Conservation (phyloP, 495 filamentous ascomycete genomes). For the Evernia prunastri region DNA sequence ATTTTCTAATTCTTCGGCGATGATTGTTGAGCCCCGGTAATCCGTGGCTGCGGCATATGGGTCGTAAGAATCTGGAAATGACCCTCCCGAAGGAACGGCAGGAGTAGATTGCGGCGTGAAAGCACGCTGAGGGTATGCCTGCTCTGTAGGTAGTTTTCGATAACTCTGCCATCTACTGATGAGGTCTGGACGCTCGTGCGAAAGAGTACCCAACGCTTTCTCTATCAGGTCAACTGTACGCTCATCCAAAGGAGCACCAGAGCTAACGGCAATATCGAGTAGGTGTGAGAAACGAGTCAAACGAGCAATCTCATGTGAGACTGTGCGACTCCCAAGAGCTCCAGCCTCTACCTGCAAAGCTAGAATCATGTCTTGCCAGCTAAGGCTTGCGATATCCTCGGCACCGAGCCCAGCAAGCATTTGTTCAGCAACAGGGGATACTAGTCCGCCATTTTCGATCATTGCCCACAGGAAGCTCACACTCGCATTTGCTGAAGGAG, state of each 20-base stretch:
- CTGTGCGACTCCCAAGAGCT: conserved; percentile 45
- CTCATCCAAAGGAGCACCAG: conserved; percentile 44
- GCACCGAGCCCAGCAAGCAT: conserved; percentile 54
- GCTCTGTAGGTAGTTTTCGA: conserved; percentile 36
- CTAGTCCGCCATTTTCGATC: conserved; percentile 60
- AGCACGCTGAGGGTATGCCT: conserved; percentile 31
- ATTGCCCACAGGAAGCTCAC: conserved; percentile 66
- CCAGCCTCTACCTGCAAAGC: conserved; percentile 58
- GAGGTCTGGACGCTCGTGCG: conserved; percentile 49
- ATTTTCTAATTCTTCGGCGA: conserved; percentile 78
- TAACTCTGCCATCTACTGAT: conserved; percentile 52
- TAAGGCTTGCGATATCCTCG: conserved; percentile 51
- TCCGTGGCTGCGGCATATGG: conserved; percentile 86
- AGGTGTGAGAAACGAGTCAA: conserved; percentile 56
- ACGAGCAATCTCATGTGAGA: conserved; percentile 47
- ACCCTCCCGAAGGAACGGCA: conserved; percentile 35
- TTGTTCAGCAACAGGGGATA: conserved; percentile 57
- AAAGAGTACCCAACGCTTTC: conserved; percentile 48
- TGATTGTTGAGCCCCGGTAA: conserved; percentile 82
- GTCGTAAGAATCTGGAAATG: conserved; percentile 73
- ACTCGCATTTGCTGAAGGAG: conserved; percentile 47
- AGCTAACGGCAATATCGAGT: conserved; percentile 47
- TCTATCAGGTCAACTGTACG: conserved; percentile 50
- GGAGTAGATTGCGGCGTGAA: conserved; percentile 27
- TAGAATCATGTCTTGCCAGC: conserved; percentile 51